Evolutionary conservation across 140 eudicot genomes (phyloP).

Genomic region (Erigeron philadelphicus): DNA sequence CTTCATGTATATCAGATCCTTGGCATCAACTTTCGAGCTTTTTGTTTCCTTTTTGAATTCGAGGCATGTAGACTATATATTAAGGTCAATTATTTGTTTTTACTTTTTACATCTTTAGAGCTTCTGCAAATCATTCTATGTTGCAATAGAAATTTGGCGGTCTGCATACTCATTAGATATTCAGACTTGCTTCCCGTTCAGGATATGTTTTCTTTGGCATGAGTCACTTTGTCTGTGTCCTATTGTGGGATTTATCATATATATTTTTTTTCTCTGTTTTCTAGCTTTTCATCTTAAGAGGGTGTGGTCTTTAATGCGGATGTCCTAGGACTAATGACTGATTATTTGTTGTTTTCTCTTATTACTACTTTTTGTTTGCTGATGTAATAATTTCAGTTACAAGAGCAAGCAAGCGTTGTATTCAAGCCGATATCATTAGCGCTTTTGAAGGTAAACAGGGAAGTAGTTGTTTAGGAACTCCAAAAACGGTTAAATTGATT

Average conservation of each 20-base stretch:
- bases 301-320: slow-evolving; percentile 7
- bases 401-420: slow-evolving; percentile 17
- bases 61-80: no score
- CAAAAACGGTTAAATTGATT: neutral
- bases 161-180: no score
- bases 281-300: neutral
- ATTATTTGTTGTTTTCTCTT: slow-evolving; percentile 17
- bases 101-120: no score
- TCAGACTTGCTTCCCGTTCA: no score
- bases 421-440: slow-evolving; percentile 16
- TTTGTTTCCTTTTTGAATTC: no score
- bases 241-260: slow-evolving; percentile 19
- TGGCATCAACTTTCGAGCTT: no score
- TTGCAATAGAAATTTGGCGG: no score
- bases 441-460: slow-evolving; percentile 6
- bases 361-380: slow-evolving; percentile 6
- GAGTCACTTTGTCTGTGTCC: slow-evolving; percentile 5
- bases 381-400: slow-evolving; percentile 28
- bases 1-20: no score
- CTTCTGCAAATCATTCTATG: no score
- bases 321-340: slow-evolving; percentile 23
- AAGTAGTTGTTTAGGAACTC: neutral
- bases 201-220: neutral
- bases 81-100: no score
- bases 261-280: neutral